Evolutionary conservation across 2,329 filamentous ascomycete genomes (phyloP), one percentile per base, ranked within the genome.

Genomic region (Pochonia chlamydosporia): DNA sequence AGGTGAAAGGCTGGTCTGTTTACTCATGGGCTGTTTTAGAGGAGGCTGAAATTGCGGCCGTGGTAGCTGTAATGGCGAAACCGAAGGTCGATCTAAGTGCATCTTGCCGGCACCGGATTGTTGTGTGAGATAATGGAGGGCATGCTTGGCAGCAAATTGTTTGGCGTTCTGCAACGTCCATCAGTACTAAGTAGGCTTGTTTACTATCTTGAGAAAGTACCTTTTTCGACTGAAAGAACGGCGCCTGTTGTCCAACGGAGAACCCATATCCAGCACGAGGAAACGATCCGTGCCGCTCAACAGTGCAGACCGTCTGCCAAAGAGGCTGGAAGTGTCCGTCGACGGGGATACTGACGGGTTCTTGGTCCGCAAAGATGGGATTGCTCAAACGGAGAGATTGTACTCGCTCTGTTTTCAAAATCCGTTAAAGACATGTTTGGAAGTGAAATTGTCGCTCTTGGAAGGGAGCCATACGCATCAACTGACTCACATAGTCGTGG

Each of bases 121-220:
- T 9, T 42, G 40, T 11, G 7, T 28, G 40, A 78, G 62, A 63
- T 67, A 76, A 7, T 66, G 59, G 20, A 72, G 53, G 21, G 75
- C 75, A 11, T 66, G 68, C 53, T 69, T 70, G 20, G 77, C 75
- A 1, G 78, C 76, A 52, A 73, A 78, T 50, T 72, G 66, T 58
- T 76, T 79, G 21, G 78, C 76, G 30, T 72, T 59, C 63, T 70
- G 41, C 2, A 9, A 11, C 10, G 10, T 40, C 21, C 13, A 25
- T 24, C 8, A 7, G 13, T n/a, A n/a, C n/a, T n/a, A n/a, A n/a
- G n/a, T n/a, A n/a, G n/a, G n/a, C n/a, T n/a, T n/a, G n/a, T n/a
- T n/a, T n/a, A n/a, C n/a, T n/a, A n/a, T n/a, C n/a, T n/a, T n/a
- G n/a, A n/a, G n/a, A 4, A 8, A 18, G 23, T 44, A 63, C 72